These are phyloP conservation scores for Brettanomyces anomalus DNA, from an alignment of 805 yeast genomes.

Conservation along the genomic window DNA sequence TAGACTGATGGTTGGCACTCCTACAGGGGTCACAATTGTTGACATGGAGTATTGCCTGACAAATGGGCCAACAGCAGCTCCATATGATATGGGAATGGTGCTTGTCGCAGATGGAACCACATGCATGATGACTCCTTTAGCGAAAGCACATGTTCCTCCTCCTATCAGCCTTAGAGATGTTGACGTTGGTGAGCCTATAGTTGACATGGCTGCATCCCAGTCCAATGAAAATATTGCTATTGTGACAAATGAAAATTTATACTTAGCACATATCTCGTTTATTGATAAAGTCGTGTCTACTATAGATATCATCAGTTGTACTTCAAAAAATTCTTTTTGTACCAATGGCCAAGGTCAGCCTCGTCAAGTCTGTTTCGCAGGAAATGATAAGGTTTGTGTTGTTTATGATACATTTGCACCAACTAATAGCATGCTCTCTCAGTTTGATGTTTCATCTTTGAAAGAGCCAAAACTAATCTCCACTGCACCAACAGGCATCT, in stretches of 20 bases:
- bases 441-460: conserved; percentile 35
- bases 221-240: conserved; percentile 53
- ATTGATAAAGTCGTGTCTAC: conserved; percentile 30
- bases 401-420: conserved; percentile 38
- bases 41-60: conserved; percentile 57
- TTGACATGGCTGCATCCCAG: conserved; percentile 56
- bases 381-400: conserved; percentile 45
- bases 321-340: conserved; percentile 29
- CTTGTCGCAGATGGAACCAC: conserved; percentile 72
- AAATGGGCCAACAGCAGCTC: conserved; percentile 60
- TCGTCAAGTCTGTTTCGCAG: conserved; percentile 57
- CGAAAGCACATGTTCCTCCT: conserved; percentile 87
- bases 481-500: conserved; percentile 4
- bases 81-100: conserved; percentile 69
- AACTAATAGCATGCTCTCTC: conserved; percentile 30
- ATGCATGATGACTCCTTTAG: conserved; percentile 71
- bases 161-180: conserved; percentile 75
- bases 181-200: conserved; percentile 42
- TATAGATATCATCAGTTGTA: conserved; percentile 31
- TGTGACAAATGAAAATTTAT: conserved; percentile 37
- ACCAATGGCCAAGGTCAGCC: conserved; percentile 32
- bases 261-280: conserved; percentile 37
- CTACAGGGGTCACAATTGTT: conserved; percentile 44
- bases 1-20: conserved; percentile 58
- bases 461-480: conserved; percentile 26